Conservation (phyloP, 208 protist species). For the Kentomonas sorsogonicus region DNA sequence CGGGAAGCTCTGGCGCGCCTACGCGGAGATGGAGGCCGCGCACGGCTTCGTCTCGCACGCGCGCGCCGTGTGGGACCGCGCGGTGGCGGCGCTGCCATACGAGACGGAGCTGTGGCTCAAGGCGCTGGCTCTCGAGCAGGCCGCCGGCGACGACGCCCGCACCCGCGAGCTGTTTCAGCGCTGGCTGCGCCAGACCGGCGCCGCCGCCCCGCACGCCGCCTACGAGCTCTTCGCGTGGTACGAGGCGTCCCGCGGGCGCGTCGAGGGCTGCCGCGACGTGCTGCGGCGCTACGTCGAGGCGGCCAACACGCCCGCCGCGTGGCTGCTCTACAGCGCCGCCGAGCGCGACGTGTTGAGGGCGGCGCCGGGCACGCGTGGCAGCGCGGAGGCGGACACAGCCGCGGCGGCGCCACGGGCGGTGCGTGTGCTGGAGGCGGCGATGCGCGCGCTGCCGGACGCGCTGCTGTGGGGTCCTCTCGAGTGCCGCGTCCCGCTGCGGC, state of each 20-base stretch:
- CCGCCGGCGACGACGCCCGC: slow-evolving; percentile 85
- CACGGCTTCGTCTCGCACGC: slow-evolving; percentile 96
- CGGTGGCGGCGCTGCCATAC: slow-evolving; percentile 93
- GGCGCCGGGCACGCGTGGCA: too few relatives aligned
- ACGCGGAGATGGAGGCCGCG: slow-evolving; percentile 98
- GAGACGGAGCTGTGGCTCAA: slow-evolving; percentile 96
- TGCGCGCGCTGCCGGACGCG: slow-evolving; percentile 63
- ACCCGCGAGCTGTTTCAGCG: slow-evolving; percentile 93
- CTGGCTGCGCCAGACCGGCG: slow-evolving; percentile 88
- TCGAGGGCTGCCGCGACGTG: slow-evolving; percentile 42
- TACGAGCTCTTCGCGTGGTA: slow-evolving; percentile 94
- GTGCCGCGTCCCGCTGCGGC: slow-evolving; percentile 65
- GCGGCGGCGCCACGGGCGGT: too few relatives aligned
- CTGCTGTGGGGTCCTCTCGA: slow-evolving; percentile 30
- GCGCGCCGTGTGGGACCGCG: slow-evolving; percentile 96
- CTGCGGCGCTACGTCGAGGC: slow-evolving; percentile 65
- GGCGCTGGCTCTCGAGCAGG: slow-evolving; percentile 96
- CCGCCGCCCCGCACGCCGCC: slow-evolving; percentile 52
- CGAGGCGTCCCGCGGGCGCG: slow-evolving; percentile 60
- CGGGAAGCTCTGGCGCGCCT: slow-evolving; percentile 92
- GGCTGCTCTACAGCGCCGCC: slow-evolving; percentile 86
- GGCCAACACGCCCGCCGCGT: slow-evolving; percentile 61
- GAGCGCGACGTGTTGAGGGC: slow-evolving; percentile 80
- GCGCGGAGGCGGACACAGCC: slow-evolving; percentile 21
- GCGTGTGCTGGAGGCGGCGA: slow-evolving; percentile 59